phyloP scores from a whole-genome alignment of 2,329 filamentous ascomycete genomes.

The Pseudogymnoascus verrucosus region DNA sequence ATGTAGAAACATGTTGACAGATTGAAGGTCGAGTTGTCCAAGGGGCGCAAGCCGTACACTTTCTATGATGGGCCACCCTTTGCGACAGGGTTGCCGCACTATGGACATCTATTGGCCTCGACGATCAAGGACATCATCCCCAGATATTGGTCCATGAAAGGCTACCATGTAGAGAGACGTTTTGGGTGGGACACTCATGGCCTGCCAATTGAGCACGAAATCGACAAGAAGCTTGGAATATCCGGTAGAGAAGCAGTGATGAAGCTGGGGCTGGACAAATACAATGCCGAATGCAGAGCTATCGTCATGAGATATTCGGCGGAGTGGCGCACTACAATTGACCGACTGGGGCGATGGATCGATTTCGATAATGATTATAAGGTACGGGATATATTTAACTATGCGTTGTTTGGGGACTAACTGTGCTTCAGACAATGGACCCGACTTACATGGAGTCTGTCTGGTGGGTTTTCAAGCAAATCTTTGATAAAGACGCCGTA shows the following conservation, averaged over 20 bases:
- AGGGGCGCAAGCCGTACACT: conserved; percentile 75
- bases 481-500: conserved; percentile 82
- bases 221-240: conserved; percentile 91
- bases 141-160: conserved; percentile 96
- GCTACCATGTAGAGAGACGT: conserved; percentile 80
- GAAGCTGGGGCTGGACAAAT: conserved; percentile 77
- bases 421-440: conserved; percentile 67
- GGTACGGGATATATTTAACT: conserved; percentile 34
- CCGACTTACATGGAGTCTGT: conserved; percentile 90
- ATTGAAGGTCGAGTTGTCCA: conserved; percentile 65
- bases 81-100: conserved; percentile 62
- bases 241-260: conserved; percentile 80
- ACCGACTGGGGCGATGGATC: conserved; percentile 87
- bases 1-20: not conserved
- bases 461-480: conserved; percentile 95
- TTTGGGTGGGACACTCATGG: conserved; percentile 95
- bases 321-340: conserved; percentile 84
- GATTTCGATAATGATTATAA: conserved; percentile 98
- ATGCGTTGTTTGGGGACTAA: not conserved
- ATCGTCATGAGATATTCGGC: conserved; percentile 87
- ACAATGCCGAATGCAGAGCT: conserved; percentile 83
- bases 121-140: conserved; percentile 98
- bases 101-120: conserved; percentile 67
- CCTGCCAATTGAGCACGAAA: conserved; percentile 91
- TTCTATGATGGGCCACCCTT: conserved; percentile 90